These are phyloP conservation scores for Mortierella sp. DNA, from an alignment of 371 early-diverging fungal genomes.

Conservation along the genomic window DNA sequence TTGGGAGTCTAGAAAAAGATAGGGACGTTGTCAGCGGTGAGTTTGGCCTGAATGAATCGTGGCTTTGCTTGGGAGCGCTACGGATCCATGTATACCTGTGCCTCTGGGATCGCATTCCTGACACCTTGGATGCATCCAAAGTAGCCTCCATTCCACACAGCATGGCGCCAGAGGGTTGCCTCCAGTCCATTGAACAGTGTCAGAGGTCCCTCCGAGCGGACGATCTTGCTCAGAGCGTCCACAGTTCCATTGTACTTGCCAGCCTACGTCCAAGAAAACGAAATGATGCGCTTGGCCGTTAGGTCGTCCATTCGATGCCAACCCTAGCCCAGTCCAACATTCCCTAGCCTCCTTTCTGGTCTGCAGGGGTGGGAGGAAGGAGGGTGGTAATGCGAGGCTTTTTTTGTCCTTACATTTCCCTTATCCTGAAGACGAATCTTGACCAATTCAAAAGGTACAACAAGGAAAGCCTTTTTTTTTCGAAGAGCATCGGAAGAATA, in stretches of 20 bases:
- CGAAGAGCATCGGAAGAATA: no score
- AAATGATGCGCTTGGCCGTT: no score
- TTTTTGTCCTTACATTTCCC: constrained; percentile 65
- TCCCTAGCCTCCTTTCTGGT: no score
- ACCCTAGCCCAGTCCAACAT: no score
- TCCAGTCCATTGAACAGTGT: constrained; percentile 96
- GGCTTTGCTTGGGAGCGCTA: no score
- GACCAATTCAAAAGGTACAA: constrained; percentile 94
- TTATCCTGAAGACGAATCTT: constrained; percentile 95
- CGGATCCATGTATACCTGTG: constrained; percentile 62
- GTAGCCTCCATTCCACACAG: constrained; percentile 93
- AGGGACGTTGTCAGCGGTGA: neutral
- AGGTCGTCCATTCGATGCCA: no score
- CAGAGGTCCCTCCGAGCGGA: constrained; percentile 58
- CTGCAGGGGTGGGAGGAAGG: neutral
- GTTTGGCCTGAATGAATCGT: no score
- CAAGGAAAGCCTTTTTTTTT: constrained; percentile 85
- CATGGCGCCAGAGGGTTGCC: constrained; percentile 95
- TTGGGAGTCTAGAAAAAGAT: constrained; percentile 49
- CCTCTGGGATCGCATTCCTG: constrained; percentile 79
- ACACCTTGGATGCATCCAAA: constrained; percentile 91
- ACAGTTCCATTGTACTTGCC: constrained; percentile 47
- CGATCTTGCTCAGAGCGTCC: constrained; percentile 45
- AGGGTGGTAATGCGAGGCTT: no score
- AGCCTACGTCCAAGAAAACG: constrained; percentile 15